Evolutionary conservation across 2,329 filamentous ascomycete genomes (phyloP), one percentile per base, ranked within the genome.

Genomic region (Colletotrichum endophyticum): DNA sequence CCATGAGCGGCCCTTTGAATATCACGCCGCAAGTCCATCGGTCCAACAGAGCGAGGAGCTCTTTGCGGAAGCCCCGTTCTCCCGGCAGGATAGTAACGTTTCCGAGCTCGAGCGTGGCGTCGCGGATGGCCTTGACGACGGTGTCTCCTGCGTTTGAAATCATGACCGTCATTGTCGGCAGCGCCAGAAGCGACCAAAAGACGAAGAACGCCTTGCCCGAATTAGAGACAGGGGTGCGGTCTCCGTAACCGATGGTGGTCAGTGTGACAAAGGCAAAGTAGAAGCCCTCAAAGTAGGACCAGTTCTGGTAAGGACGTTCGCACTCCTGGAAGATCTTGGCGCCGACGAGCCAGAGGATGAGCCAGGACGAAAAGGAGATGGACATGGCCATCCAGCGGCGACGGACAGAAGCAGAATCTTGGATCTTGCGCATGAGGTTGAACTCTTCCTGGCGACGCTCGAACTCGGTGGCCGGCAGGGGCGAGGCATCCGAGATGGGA

Each of bases 181-280:
- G 89, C 0, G 96, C 95, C 30, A 98, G 89, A 2, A 98, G 84
- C 16, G 93, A 95, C 96, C 96, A 98, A 72, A 98, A 93, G n/a
- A 98, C 95, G 80, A 98, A 98, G 83, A 98, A 98, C 0, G 95
- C 92, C 71, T 95, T 93, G 2, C 95, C 95, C 0, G 93, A 90
- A 78, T 96, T 96, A 3, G 93, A 95, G n/a, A 92, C 87, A 0
- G 95, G 95, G 2, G 93, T 92, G 7, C 94, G 84, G 79, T 98
- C 95, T 5, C 96, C 96, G 80, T 98, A 98, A 1, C 96, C 96
- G 49, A 98, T 95, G 0, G 96, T 98, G 3, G 73, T 74, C 28
- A 98, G 90, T 4, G 93, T 94, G 39, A 95, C 92, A 83, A 97
- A 98, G 79, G 93, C 93, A 82, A 98, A 98, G 84, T 98, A 98